Evolutionary conservation across 1,284 basidiomycete species (phyloP).

Genomic region (Ceratobasidium sp.): DNA sequence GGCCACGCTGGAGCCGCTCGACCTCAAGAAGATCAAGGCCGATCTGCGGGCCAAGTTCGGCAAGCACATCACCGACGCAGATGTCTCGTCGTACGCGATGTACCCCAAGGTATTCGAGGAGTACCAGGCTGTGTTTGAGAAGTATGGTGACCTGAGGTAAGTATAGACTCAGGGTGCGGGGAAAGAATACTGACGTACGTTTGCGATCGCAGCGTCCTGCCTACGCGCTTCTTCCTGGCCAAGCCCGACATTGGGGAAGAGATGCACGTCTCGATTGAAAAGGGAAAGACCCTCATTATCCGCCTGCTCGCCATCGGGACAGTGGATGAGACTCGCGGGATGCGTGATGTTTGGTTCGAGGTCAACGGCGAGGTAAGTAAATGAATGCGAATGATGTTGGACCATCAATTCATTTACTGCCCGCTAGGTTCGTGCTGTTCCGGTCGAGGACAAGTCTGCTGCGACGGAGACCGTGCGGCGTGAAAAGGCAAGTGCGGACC

Average conservation of each 20-base stretch:
- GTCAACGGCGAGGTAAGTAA: slow-evolving; percentile 85
- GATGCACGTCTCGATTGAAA: slow-evolving; percentile 95
- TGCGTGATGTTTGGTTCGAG: slow-evolving; percentile 98
- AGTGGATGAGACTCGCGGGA: slow-evolving; percentile 87
- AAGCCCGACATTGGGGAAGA: slow-evolving; percentile 93
- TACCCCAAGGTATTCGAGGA: slow-evolving; percentile 99
- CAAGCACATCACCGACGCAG: slow-evolving; percentile 88
- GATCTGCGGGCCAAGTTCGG: slow-evolving; percentile 94
- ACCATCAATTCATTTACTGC: slow-evolving; percentile 29
- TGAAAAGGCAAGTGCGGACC: slow-evolving; percentile 91
- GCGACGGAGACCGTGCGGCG: slow-evolving; percentile 93
- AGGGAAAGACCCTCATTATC: slow-evolving; percentile 96
- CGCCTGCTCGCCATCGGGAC: slow-evolving; percentile 95
- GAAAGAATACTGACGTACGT: neutral
- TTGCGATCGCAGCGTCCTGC: slow-evolving; percentile 69
- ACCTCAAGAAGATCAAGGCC: slow-evolving; percentile 95
- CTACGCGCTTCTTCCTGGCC: slow-evolving; percentile 96
- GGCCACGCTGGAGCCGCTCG: slow-evolving; percentile 81
- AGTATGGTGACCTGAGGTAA: slow-evolving; percentile 92
- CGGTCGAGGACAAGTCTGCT: slow-evolving; percentile 94
- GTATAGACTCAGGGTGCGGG: slow-evolving; percentile 47
- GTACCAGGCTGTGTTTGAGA: slow-evolving; percentile 92
- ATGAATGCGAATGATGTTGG: slow-evolving; percentile 5
- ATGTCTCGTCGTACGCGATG: slow-evolving; percentile 96
- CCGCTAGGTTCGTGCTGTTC: slow-evolving; percentile 81